These are phyloP conservation scores for Boletus semigastroideus DNA, from an alignment of 1,284 basidiomycete species.

Conservation along the genomic window DNA sequence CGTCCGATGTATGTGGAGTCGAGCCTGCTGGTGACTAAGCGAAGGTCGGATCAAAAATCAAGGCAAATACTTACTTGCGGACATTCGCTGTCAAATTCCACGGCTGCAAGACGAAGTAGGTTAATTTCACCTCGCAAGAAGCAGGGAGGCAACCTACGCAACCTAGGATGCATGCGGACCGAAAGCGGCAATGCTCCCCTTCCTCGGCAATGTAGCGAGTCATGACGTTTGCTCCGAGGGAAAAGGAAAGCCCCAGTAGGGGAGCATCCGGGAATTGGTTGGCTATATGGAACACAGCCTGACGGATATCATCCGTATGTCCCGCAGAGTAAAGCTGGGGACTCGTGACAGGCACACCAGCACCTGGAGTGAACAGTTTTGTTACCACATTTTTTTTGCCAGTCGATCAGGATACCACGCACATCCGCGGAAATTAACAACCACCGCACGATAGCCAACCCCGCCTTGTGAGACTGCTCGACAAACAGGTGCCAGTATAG, in stretches of 20 bases:
- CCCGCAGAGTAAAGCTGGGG: slow-evolving; percentile 86
- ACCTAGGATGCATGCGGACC: slow-evolving; percentile 75
- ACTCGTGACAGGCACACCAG: slow-evolving; percentile 78
- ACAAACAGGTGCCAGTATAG: slow-evolving; percentile 72
- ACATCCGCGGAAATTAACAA: slow-evolving; percentile 94
- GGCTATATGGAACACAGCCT: slow-evolving; percentile 77
- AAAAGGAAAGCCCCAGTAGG: slow-evolving; percentile 89
- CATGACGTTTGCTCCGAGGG: slow-evolving; percentile 90
- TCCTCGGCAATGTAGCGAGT: slow-evolving; percentile 92
- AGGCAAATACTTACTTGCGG: slow-evolving; percentile 42
- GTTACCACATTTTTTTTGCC: slow-evolving; percentile 12
- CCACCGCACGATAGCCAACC: slow-evolving; percentile 83
- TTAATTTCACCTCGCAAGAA: slow-evolving; percentile 13
- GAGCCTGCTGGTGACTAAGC: slow-evolving; percentile 44
- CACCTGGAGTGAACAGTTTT: slow-evolving; percentile 47
- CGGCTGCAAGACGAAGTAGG: slow-evolving; percentile 48
- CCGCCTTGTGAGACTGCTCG: slow-evolving; percentile 72
- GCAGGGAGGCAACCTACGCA: slow-evolving; percentile 53
- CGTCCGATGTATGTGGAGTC: slow-evolving; percentile 64
- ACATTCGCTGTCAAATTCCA: slow-evolving; percentile 73
- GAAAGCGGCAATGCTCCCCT: slow-evolving; percentile 73
- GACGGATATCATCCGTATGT: slow-evolving; percentile 84
- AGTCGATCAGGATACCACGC: slow-evolving; percentile 31
- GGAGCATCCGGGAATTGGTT: slow-evolving; percentile 77
- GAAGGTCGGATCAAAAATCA: slow-evolving; percentile 15